A percentile compares a stretch with the other conserved stretches of the same genome.
Evolutionary conservation across 2,329 filamentous ascomycete genomes (phyloP).

Genomic region (Beauveria scarabaeidicola): DNA sequence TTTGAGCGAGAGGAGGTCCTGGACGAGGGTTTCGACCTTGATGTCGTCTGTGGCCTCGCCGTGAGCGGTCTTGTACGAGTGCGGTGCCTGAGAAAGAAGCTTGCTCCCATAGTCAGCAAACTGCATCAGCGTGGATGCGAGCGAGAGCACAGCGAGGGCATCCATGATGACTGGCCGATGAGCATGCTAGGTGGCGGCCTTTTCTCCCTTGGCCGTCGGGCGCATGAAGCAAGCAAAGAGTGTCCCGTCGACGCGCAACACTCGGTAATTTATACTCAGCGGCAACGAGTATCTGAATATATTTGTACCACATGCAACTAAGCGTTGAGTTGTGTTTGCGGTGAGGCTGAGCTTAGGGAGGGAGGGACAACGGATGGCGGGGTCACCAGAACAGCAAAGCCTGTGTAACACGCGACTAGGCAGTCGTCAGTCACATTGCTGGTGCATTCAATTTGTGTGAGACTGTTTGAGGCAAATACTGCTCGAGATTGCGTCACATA

Average conservation of each 20-base stretch:
- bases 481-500: not conserved
- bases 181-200: not conserved
- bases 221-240: not conserved
- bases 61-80: not conserved
- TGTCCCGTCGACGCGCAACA: not conserved
- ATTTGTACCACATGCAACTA: not conserved
- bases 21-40: not conserved
- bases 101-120: not conserved
- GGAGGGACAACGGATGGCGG: not conserved
- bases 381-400: not conserved
- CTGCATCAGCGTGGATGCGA: not conserved
- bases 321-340: not conserved
- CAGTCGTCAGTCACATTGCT: not conserved
- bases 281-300: not conserved
- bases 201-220: not conserved
- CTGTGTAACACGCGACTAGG: not conserved
- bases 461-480: not conserved
- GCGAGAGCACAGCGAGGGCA: conserved; percentile 1
- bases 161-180: not conserved
- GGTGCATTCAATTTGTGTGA: not conserved
- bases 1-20: not conserved
- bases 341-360: not conserved
- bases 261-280: not conserved
- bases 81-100: not conserved
- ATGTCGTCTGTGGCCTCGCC: not conserved